Base-by-base conservation (phyloP, 768 basidiomycete genomes). In the Podaxis sp. region DNA sequence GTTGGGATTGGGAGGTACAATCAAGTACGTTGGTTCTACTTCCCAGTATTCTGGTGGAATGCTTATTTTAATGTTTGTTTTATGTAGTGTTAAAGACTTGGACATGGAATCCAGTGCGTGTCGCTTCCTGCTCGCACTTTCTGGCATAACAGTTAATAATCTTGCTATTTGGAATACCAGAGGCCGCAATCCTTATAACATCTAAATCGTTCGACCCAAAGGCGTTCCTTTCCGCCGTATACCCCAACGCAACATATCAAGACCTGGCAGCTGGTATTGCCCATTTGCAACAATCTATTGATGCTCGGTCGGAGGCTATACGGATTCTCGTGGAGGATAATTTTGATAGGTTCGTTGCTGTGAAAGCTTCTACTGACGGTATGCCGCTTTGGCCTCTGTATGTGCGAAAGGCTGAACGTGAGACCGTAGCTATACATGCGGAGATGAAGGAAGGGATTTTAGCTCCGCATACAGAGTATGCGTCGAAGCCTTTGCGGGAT, bases 151-250 rank as follows among this genome's bases (percentile, higher is more conserved):
- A 7, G 17, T 22, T 46, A 46, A n/a, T 17, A 46, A 17, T 46
- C n/a, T 46, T 15, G 19, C 19, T 46, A 24, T 27, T 57, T 49
- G 47, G 19, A 17, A 52, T 6, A 25, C 43, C 68, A 93, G 92
- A 91, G 79, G 85, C 93, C 5, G 79, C 92, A 9, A 88, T 95
- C 61, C 80, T 93, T 41, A 86, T 98, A 15, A 88, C 88, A 3
- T 96, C 94, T 37, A 99, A 98, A 72, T 87, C 93, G 2, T 99
- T 99, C 77, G 93, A 98, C 71, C 94, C 97, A 6, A 98, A 96
- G 72, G 85, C 86, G 1, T 99, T 97, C 74, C 81, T 99, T 13
- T 93, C 94, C 7, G 85, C 85, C 11, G 87, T 95, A 4, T 95
- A 99, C 70, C 97, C 97, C 3, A 91, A 96, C 67, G 96, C 96